A percentile compares a stretch with the other conserved stretches of the same genome.
phyloP scores from a whole-genome alignment of 2,329 filamentous ascomycete species.

The Calonectria pteridis region DNA sequence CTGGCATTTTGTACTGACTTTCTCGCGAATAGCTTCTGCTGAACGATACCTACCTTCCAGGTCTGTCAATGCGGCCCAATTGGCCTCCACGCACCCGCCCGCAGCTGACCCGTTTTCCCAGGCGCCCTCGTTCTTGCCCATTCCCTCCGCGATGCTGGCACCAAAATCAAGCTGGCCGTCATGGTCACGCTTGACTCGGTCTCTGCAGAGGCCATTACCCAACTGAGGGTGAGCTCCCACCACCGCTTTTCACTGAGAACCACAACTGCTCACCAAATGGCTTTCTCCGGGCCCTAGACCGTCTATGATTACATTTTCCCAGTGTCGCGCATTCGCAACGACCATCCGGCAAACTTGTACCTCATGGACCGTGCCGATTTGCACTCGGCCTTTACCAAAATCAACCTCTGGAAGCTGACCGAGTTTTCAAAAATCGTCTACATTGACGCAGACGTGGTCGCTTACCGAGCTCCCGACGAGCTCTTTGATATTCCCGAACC shows the following conservation, averaged over 20 bases:
- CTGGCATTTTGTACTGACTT: conserved; percentile 8
- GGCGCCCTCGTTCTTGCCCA: conserved; percentile 94
- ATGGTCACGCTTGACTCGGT: conserved; percentile 86
- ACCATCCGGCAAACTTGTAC: conserved; percentile 83
- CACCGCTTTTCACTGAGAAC: background rate
- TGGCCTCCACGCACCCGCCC: conserved; percentile 8
- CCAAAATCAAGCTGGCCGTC: conserved; percentile 80
- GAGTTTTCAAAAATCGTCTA: conserved; percentile 96
- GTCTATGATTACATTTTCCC: conserved; percentile 92
- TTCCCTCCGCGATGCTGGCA: conserved; percentile 91
- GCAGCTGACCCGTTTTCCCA: conserved; percentile 51
- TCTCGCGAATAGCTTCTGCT: conserved; percentile 78
- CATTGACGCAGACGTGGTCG: conserved; percentile 94
- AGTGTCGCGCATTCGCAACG: conserved; percentile 83
- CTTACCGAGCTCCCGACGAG: conserved; percentile 90
- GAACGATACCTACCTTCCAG: conserved; percentile 93
- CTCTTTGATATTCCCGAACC: conserved; percentile 76
- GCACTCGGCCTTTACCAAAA: conserved; percentile 95
- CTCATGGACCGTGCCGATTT: conserved; percentile 94
- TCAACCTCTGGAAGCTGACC: conserved; percentile 90
- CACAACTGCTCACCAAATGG: conserved; percentile 21
- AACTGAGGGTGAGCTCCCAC: conserved; percentile 75
- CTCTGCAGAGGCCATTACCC: conserved; percentile 78
- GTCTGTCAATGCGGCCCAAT: conserved; percentile 61
- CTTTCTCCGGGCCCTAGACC: conserved; percentile 60